Evolutionary conservation across 441 rosid species (phyloP).

Genomic region (Corymbia citriodora): DNA sequence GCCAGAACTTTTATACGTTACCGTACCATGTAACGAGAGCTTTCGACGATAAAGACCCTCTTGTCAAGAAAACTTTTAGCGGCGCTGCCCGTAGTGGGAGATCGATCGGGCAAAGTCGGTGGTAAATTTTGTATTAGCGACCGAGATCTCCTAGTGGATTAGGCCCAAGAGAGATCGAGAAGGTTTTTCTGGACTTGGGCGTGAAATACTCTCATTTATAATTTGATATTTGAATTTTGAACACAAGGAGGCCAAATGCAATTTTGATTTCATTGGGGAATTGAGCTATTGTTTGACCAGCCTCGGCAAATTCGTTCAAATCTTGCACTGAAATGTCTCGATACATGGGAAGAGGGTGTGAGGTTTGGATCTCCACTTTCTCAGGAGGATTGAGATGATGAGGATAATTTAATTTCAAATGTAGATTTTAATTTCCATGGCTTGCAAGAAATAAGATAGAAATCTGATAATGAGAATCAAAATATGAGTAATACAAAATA

Average conservation of each 20-base stretch:
- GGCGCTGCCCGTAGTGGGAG: accelerated
- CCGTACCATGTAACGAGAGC: background rate
- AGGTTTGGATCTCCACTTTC: too few relatives aligned
- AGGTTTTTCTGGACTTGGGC: background rate
- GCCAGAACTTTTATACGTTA: background rate
- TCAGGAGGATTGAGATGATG: too few relatives aligned
- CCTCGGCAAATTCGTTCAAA: background rate
- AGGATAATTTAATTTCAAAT: too few relatives aligned
- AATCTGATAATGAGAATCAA: too few relatives aligned
- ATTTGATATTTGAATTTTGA: background rate
- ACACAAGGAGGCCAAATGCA: background rate
- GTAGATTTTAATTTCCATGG: too few relatives aligned
- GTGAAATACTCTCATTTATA: accelerated
- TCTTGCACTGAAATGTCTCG: background rate
- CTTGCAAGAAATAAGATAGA: too few relatives aligned
- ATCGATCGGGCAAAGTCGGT: background rate
- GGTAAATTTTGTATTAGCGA: background rate
- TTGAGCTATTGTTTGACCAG: background rate
- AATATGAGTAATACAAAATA: too few relatives aligned
- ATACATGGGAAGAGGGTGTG: too few relatives aligned
- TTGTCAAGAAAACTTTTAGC: background rate
- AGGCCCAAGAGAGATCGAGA: background rate
- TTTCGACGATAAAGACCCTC: background rate
- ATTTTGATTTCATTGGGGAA: background rate
- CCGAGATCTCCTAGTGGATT: background rate